Evolutionary conservation across 2,329 filamentous ascomycete species (phyloP).

Genomic region (Lasiodiplodia theobromae): DNA sequence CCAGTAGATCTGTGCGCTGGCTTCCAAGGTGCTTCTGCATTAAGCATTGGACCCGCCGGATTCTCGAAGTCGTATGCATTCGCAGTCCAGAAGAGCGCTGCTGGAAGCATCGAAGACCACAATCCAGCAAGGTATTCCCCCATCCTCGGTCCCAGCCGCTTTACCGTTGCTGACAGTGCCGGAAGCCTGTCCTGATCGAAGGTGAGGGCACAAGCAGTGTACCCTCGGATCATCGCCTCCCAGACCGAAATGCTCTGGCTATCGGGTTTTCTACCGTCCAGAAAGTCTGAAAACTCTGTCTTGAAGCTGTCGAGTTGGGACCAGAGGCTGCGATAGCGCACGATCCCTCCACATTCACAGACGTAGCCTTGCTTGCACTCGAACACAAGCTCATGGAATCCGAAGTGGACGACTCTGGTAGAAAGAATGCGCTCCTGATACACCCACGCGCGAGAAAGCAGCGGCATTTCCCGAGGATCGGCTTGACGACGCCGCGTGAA

Average conservation of each 20-base stretch:
- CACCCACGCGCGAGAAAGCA: conserved; percentile 23
- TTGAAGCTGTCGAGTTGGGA: conserved; percentile 1
- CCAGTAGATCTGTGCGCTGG: background rate
- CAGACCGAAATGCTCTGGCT: background rate
- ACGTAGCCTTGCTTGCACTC: conserved; percentile 4
- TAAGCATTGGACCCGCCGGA: background rate
- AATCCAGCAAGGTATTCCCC: background rate
- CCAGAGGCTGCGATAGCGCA: conserved; percentile 18
- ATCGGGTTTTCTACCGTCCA: background rate
- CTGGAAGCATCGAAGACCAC: background rate
- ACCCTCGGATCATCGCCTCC: conserved; percentile 6
- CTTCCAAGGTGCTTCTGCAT: background rate
- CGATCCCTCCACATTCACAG: conserved; percentile 22
- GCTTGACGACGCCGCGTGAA: background rate
- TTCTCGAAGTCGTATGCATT: background rate
- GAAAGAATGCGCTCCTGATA: conserved; percentile 25
- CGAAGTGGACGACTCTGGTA: conserved; percentile 16
- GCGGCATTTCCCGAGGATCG: background rate
- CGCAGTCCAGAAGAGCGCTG: background rate
- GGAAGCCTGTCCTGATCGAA: conserved; percentile 31
- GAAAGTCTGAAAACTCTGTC: background rate
- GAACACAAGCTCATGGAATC: conserved; percentile 1
- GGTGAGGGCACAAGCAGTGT: conserved; percentile 28
- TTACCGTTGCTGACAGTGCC: conserved; percentile 17
- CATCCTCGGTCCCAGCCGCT: background rate